Evolutionary conservation across 2,329 filamentous ascomycete species (phyloP), one percentile per base, ranked within the genome.

Genomic region (Chaetomium sp.): DNA sequence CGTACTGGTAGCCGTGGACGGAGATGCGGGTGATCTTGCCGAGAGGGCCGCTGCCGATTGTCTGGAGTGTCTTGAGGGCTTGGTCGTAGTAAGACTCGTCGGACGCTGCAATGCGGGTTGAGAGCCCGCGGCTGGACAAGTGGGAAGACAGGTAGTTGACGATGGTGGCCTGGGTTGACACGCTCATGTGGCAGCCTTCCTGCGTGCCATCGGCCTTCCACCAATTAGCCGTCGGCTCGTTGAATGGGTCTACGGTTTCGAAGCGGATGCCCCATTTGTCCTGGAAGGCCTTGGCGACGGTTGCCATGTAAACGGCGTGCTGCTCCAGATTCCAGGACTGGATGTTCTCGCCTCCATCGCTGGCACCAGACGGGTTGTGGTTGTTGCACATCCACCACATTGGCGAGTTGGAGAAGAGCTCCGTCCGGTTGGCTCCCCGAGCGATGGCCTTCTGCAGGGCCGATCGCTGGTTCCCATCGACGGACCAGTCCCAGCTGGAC

Each of bases 301-400:
- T 49, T 14, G 47, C 47, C 47, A 49, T 41, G 47, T 49, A 49
- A 27, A 49, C 1, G 47, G 47, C 47, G 19, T 49, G 47, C 37
- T 49, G 36, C 10, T 34, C 47, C 5, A 41, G 36, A 27, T 49
- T 49, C 47, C 47, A 49, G 14, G 47, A 49, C 37, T 49, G 47
- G 19, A 49, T 40, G 36, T 49, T 49, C 36, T 49, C 47, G 19
- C 19, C 14, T 2, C 47, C 47, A 38, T 49, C 47, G 37, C 10
- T 14, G 36, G 47, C 14, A 10, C 47, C 47, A 27, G 47, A 49
- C 10, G 47, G 47, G 47, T 49, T 49, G 47, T 49, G 47, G 37
- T 49, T 49, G 10, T 41, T 41, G 47, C 47, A 49, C 47, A 49
- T 49, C 47, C 47, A 49, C 47, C 47, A 49, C 47, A 49, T 49